Percentiles rank a stretch among this genome's conserved stretches.
These are phyloP conservation scores for Talaromyces atroroseus DNA, from an alignment of 2,329 filamentous ascomycete genomes.

Conservation along the genomic window DNA sequence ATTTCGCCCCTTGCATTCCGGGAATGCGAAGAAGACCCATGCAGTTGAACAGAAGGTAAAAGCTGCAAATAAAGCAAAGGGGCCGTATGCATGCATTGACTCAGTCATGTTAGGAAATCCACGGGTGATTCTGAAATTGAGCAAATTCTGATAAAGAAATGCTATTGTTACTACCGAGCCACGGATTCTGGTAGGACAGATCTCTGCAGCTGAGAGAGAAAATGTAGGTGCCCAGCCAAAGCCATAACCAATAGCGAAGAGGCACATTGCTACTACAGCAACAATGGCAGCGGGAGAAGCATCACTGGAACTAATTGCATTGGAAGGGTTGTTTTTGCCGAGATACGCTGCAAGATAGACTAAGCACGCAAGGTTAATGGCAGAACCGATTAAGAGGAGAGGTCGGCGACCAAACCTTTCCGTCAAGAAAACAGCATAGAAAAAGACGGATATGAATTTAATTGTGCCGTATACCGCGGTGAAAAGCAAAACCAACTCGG, in stretches of 20 bases:
- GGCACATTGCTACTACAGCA: slow-evolving; percentile 14
- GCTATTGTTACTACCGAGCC: slow-evolving; percentile 18
- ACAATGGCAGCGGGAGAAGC: slow-evolving; percentile 19
- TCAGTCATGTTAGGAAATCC: slow-evolving; percentile 18
- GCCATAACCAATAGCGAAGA: slow-evolving; percentile 21
- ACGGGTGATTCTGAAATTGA: slow-evolving; percentile 19
- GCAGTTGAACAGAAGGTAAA: slow-evolving; percentile 15
- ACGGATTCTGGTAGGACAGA: slow-evolving; percentile 18
- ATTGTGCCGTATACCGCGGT: slow-evolving; percentile 17
- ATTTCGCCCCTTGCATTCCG: slow-evolving; percentile 17
- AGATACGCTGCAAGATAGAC: slow-evolving; percentile 19
- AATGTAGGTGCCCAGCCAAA: slow-evolving; percentile 20
- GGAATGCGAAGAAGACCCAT: slow-evolving; percentile 18
- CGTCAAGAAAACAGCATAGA: slow-evolving; percentile 20
- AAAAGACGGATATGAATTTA: slow-evolving; percentile 18
- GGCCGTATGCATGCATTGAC: slow-evolving; percentile 17
- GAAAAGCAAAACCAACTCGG: slow-evolving; percentile 17
- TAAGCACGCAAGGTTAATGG: slow-evolving; percentile 17
- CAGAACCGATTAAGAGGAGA: slow-evolving; percentile 22
- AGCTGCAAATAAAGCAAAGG: slow-evolving; percentile 18
- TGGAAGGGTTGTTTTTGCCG: slow-evolving; percentile 9
- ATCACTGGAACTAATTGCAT: slow-evolving; percentile 6
- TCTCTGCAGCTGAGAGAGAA: slow-evolving; percentile 19
- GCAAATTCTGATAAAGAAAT: slow-evolving; percentile 20
- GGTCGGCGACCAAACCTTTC: slow-evolving; percentile 23